Evolutionary conservation across 495 filamentous ascomycete genomes (phyloP), one percentile per base, ranked within the genome.

Genomic region (Xylaria grammica): DNA sequence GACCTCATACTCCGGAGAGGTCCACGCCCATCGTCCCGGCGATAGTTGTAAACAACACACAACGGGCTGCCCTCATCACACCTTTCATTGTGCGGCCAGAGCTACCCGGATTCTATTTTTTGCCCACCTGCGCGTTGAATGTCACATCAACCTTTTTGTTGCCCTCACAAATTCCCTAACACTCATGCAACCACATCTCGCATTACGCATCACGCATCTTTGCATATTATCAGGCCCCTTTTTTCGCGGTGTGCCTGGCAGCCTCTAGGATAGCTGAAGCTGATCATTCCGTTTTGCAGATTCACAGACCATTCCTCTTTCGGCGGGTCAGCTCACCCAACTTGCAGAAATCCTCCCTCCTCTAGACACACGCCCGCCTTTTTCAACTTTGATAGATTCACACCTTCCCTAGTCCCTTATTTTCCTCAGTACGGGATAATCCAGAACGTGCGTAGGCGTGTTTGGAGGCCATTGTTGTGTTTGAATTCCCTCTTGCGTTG

Each of bases 231-330:
- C 27, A 13, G 42, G 60, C 17, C 38, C 19, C 30, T 13, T 54
- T 54, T 42, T 53, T n/a, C 36, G 29, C 36, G n/a, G 22, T 20
- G 50, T 63, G 22, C 36, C 40, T 45, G 19, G 30, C 42, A 36
- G 36, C 50, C 11, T 55, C 20, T 49, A 36, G 48, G 52, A 51
- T 36, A 57, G 27, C 30, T 48, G 61, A 64, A 64, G 62, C 62
- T 64, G 62, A 64, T 63, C 62, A 36, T 63, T 45, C 42, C 44
- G 40, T 64, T 58, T 60, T 64, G 62, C 53, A 64, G 62, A 64
- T 64, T 49, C 34, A 15, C n/a, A 52, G 24, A 51, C 62, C 44
- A 64, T 57, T 57, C 62, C 62, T 48, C 24, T 64, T 58, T 51
- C 24, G 53, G 52, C 52, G 30, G 13, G 53, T 36, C 20, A 15